These are phyloP conservation scores for Coccomyxa sp. DNA, from an alignment of 139 green algal species.

Conservation along the genomic window DNA sequence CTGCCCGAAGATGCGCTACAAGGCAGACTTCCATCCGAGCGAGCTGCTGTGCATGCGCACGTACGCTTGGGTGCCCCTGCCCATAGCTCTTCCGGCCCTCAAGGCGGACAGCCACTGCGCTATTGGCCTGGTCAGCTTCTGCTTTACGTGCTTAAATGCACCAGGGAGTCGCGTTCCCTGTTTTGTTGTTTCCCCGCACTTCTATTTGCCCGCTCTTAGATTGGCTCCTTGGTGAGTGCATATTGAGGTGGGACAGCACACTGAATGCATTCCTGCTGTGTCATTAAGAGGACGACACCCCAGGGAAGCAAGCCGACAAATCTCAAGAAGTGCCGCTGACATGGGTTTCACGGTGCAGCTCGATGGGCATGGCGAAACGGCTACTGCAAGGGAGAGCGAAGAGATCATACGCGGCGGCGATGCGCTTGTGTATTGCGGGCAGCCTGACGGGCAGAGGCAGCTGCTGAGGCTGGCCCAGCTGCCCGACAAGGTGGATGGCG, in stretches of 20 bases:
- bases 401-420: too few relatives aligned
- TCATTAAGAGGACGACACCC: neutral
- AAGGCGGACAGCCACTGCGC: conserved; percentile 2
- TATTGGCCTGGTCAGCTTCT: conserved; percentile 13
- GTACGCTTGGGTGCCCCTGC: conserved; percentile 53
- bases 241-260: neutral
- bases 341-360: too few relatives aligned
- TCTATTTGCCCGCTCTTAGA: neutral
- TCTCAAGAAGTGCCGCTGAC: too few relatives aligned
- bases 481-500: too few relatives aligned
- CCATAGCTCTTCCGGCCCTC: conserved; percentile 5
- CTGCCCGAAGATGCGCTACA: conserved; percentile 90
- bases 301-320: too few relatives aligned
- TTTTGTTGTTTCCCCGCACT: neutral
- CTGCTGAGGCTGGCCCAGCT: too few relatives aligned
- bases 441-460: too few relatives aligned
- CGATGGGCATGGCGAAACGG: too few relatives aligned
- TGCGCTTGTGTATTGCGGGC: too few relatives aligned
- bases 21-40: conserved; percentile 76
- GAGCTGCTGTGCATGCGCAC: conserved; percentile 84
- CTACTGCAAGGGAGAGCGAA: too few relatives aligned
- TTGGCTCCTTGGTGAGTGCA: neutral
- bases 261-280: neutral
- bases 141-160: too few relatives aligned
- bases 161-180: neutral